Conservation (phyloP, 345 rosid species). For the Litchi chinensis region DNA sequence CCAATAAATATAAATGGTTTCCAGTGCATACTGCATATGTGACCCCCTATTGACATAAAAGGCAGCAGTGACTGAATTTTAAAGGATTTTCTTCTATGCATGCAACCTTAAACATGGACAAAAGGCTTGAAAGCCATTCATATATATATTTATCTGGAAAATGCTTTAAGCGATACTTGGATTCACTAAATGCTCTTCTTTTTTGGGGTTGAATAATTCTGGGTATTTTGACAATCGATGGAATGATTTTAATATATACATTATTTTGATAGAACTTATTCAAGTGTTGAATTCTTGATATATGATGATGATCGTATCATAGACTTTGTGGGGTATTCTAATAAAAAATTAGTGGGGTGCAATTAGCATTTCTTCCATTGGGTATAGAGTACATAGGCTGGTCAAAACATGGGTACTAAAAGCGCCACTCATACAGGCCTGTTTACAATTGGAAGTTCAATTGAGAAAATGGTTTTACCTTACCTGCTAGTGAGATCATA, state of each 20-base stretch:
- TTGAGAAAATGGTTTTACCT: too few relatives aligned
- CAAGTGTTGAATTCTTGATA: too few relatives aligned
- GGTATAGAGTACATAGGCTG: too few relatives aligned
- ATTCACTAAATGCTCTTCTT: background rate
- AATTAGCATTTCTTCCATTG: too few relatives aligned
- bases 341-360: too few relatives aligned
- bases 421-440: too few relatives aligned
- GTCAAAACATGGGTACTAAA: too few relatives aligned
- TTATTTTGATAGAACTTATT: too few relatives aligned
- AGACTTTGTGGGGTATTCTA: too few relatives aligned
- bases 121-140: conserved; percentile 16
- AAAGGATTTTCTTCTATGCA: background rate
- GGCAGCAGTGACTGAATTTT: conserved; percentile 20
- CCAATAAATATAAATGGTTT: conserved; percentile 37
- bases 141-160: background rate
- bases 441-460: too few relatives aligned
- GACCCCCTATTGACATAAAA: conserved; percentile 16
- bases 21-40: conserved; percentile 20
- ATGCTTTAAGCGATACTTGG: conserved; percentile 7
- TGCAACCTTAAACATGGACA: conserved; percentile 21
- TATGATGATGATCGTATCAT: too few relatives aligned
- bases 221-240: background rate
- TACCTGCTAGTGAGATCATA: too few relatives aligned
- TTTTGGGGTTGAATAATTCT: conserved; percentile 5
- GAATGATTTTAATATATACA: background rate